Percentiles rank a stretch among this genome's conserved stretches.
phyloP scores from a whole-genome alignment of 2,329 filamentous ascomycete species.

The Stagonosporopsis tanaceti region DNA sequence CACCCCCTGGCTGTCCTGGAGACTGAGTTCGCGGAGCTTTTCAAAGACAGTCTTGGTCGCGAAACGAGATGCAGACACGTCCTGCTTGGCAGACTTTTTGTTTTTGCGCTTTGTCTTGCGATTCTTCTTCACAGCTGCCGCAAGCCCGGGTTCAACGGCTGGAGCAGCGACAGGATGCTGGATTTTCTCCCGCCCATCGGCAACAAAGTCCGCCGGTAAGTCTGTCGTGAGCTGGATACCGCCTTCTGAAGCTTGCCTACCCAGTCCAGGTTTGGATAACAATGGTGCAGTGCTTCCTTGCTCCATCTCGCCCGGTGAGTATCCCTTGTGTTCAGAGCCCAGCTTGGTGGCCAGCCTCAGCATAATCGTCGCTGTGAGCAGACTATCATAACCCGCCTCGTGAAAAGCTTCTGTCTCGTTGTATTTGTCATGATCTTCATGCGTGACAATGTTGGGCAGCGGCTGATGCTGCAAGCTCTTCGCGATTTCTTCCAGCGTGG shows the following conservation, averaged over 20 bases:
- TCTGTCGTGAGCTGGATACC: conserved; percentile 4
- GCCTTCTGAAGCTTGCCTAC: conserved; percentile 15
- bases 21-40: conserved; percentile 3
- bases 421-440: conserved; percentile 52
- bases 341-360: conserved; percentile 64
- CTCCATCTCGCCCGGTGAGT: neutral
- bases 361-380: conserved; percentile 66
- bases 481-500: conserved; percentile 59
- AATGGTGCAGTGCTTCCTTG: neutral
- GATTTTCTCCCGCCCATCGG: conserved; percentile 30
- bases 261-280: neutral
- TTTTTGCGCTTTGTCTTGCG: conserved; percentile 23
- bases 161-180: conserved; percentile 25
- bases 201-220: conserved; percentile 12
- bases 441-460: conserved; percentile 52
- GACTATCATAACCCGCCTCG: conserved; percentile 70
- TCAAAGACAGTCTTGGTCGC: conserved; percentile 41
- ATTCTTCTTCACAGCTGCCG: conserved; percentile 17
- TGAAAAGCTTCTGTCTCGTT: conserved; percentile 55
- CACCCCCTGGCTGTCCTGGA: neutral
- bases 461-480: conserved; percentile 51
- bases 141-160: neutral
- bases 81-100: neutral
- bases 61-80: conserved; percentile 23
- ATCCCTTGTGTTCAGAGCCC: conserved; percentile 43